Evolutionary conservation across 768 basidiomycete species (phyloP).

Genomic region (Tricholoma furcatifolium): DNA sequence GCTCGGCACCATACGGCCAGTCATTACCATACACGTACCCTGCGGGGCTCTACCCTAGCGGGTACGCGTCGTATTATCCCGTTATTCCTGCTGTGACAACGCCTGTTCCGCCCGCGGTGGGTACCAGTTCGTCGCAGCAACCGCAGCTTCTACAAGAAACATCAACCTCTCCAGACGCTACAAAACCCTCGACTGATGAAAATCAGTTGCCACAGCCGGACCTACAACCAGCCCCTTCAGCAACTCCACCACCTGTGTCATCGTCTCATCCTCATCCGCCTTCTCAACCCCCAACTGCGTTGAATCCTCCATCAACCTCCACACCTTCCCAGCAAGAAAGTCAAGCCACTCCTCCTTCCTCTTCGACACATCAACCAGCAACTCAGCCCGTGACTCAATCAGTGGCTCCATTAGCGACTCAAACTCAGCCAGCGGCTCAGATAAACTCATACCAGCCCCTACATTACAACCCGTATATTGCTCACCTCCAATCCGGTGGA

Average conservation of each 20-base stretch:
- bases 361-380: conserved; percentile 5
- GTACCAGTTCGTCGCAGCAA: neutral
- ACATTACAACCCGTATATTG: conserved; percentile 16
- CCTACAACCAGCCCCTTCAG: neutral
- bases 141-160: neutral
- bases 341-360: conserved; percentile 3
- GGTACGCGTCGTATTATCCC: conserved; percentile 5
- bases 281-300: neutral
- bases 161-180: neutral
- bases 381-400: neutral
- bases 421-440: conserved; percentile 1
- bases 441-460: conserved; percentile 14
- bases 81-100: neutral
- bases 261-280: neutral
- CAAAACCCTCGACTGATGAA: neutral
- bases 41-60: conserved; percentile 9
- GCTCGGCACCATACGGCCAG: conserved; percentile 18
- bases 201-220: neutral
- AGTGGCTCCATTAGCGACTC: no score
- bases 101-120: neutral
- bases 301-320: neutral
- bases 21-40: conserved; percentile 12
- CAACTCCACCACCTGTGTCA: neutral
- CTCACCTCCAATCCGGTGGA: conserved; percentile 11
- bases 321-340: conserved; percentile 2